A percentile compares a stretch with the other conserved stretches of the same genome.
Conservation (phyloP, 2,329 filamentous ascomycete species). For the Alternaria burnsii region DNA sequence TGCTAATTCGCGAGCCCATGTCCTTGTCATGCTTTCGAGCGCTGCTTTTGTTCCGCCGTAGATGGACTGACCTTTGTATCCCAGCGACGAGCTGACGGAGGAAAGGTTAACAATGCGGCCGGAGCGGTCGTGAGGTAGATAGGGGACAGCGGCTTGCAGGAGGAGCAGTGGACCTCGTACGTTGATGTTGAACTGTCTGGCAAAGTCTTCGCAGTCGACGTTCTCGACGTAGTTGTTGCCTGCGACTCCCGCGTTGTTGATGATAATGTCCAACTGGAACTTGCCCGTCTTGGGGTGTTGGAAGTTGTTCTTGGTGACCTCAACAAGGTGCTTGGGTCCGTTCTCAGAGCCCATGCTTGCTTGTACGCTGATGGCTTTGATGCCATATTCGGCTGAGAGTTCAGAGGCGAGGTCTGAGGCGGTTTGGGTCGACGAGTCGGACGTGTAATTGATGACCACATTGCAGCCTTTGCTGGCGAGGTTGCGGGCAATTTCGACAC, state of each 20-base stretch:
- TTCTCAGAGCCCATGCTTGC: constrained; percentile 73
- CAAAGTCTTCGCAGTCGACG: constrained; percentile 72
- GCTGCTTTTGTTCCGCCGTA: constrained; percentile 74
- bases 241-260: constrained; percentile 83
- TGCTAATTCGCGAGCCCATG: constrained; percentile 70
- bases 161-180: constrained; percentile 82
- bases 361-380: constrained; percentile 70
- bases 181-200: constrained; percentile 78
- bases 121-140: constrained; percentile 73
- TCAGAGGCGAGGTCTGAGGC: constrained; percentile 63
- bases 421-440: constrained; percentile 63
- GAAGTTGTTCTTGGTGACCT: constrained; percentile 67
- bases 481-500: constrained; percentile 71
- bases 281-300: constrained; percentile 60
- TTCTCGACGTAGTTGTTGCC: constrained; percentile 72
- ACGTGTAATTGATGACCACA: constrained; percentile 76
- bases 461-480: constrained; percentile 77
- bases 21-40: constrained; percentile 73
- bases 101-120: constrained; percentile 71
- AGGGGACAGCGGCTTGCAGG: constrained; percentile 74
- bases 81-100: constrained; percentile 65
- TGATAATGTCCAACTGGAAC: constrained; percentile 80
- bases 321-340: constrained; percentile 68
- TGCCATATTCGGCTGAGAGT: constrained; percentile 65
- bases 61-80: constrained; percentile 66